phyloP scores from a whole-genome alignment of 1,284 basidiomycete genomes.

The Irpex sp. region DNA sequence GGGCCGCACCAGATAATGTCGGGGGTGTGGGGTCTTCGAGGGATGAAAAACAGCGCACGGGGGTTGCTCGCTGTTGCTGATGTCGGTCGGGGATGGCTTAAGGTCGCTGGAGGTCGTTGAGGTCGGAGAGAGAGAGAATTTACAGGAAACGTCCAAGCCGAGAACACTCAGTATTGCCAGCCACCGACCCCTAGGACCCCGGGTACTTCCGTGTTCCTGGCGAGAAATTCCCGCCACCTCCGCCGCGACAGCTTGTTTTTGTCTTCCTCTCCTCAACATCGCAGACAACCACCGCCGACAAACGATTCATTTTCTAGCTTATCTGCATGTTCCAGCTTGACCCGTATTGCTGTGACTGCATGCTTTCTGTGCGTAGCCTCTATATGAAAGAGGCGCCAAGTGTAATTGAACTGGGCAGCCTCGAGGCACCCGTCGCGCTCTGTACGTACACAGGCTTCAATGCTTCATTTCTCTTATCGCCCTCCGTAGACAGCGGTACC shows the following conservation, averaged over 20 bases:
- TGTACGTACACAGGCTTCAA: not conserved
- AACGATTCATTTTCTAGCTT: not conserved
- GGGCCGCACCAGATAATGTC: conserved; percentile 13
- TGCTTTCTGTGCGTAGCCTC: not conserved
- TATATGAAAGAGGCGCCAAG: too few species aligned
- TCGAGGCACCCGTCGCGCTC: not conserved
- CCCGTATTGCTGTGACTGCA: not conserved
- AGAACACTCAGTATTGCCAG: conserved; percentile 8
- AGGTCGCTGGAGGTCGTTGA: not conserved
- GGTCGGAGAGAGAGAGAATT: conserved; percentile 3
- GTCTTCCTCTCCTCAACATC: conserved; percentile 3
- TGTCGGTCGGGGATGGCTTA: not conserved
- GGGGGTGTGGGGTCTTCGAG: conserved; percentile 1
- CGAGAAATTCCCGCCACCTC: not conserved
- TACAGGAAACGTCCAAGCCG: conserved; percentile 2
- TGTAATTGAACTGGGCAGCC: not conserved
- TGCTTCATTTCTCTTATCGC: not conserved
- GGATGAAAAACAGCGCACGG: not conserved
- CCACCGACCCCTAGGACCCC: conserved; percentile 16
- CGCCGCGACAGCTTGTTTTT: conserved; percentile 2
- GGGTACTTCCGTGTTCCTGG: conserved; percentile 5
- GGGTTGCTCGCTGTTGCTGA: not conserved
- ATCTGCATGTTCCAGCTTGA: not conserved
- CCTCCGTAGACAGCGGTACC: too few species aligned
- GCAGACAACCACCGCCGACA: not conserved